phyloP scores from a whole-genome alignment of 129 eudicot species.

The Chrysanthemum seticuspe region DNA sequence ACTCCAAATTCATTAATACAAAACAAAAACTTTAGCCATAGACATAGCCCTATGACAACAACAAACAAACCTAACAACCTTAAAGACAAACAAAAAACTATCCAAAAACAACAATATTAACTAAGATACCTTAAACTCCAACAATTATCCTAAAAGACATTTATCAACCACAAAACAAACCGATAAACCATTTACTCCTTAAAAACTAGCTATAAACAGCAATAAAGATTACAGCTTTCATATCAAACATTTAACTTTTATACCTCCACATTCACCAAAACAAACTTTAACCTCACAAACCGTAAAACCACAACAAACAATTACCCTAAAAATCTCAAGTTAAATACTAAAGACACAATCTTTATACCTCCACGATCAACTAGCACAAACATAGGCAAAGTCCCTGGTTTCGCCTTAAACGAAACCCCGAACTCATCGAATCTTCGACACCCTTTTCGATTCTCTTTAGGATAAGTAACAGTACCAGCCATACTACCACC shows the following conservation, averaged over 20 bases:
- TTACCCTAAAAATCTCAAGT: too few species aligned
- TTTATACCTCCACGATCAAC: slow-evolving; percentile 93
- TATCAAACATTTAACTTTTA: too few species aligned
- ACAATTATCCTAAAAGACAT: neutral
- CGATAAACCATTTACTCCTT: too few species aligned
- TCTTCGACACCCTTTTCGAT: slow-evolving; percentile 66
- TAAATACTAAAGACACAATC: neutral
- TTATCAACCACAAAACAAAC: too few species aligned
- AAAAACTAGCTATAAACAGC: too few species aligned
- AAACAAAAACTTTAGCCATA: slow-evolving; percentile 11
- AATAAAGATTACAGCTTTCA: too few species aligned
- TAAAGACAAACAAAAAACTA: neutral
- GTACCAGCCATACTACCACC: slow-evolving; percentile 96
- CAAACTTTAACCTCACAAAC: too few species aligned
- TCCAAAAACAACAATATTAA: too few species aligned
- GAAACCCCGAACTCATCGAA: slow-evolving; percentile 66
- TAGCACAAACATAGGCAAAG: slow-evolving; percentile 75
- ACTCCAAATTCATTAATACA: slow-evolving; percentile 17
- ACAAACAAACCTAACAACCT: neutral
- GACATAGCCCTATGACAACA: slow-evolving; percentile 6
- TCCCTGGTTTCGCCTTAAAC: slow-evolving; percentile 77
- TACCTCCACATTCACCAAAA: too few species aligned
- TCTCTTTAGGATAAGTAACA: slow-evolving; percentile 80
- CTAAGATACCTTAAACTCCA: neutral
- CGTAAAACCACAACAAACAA: too few species aligned